phyloP scores from a whole-genome alignment of 225 moss, liverwort and hornwort species.

The Bryoerythrophyllum caledonicum region DNA sequence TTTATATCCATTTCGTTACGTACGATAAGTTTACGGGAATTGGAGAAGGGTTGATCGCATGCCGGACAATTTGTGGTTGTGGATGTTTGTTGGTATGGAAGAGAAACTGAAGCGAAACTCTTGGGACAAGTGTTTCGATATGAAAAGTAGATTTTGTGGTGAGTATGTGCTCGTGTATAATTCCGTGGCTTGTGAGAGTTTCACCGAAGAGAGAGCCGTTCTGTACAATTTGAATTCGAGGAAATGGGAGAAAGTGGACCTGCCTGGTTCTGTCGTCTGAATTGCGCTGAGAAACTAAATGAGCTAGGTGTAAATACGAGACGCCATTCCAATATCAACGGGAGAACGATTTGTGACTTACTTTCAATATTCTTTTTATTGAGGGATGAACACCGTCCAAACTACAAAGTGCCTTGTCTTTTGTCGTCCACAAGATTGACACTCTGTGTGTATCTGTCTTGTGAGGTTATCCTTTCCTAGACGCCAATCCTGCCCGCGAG shows the following conservation, averaged over 20 bases:
- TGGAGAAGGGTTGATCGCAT: not conserved
- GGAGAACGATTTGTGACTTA: not conserved
- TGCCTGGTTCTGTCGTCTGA: not conserved
- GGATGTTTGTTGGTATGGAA: not conserved
- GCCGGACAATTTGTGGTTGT: not conserved
- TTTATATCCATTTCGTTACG: no score
- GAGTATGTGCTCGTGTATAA: slow-evolving; percentile 23
- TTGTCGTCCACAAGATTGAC: no score
- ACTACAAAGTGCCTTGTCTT: no score
- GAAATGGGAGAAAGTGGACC: slow-evolving; percentile 14
- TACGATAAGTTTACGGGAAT: no score
- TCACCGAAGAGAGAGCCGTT: not conserved
- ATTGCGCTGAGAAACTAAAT: no score
- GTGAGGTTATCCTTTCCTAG: no score
- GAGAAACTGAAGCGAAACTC: not conserved
- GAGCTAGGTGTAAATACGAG: no score
- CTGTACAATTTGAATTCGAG: slow-evolving; percentile 4
- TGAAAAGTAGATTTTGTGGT: slow-evolving; percentile 7
- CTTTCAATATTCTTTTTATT: not conserved
- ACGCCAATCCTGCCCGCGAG: no score
- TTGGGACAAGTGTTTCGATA: not conserved
- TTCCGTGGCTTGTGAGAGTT: no score
- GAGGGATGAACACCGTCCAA: no score
- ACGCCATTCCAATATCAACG: not conserved
- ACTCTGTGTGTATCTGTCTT: no score